These are phyloP conservation scores for Wickerhamiella cacticola DNA, from an alignment of 805 yeast species.

Conservation along the genomic window DNA sequence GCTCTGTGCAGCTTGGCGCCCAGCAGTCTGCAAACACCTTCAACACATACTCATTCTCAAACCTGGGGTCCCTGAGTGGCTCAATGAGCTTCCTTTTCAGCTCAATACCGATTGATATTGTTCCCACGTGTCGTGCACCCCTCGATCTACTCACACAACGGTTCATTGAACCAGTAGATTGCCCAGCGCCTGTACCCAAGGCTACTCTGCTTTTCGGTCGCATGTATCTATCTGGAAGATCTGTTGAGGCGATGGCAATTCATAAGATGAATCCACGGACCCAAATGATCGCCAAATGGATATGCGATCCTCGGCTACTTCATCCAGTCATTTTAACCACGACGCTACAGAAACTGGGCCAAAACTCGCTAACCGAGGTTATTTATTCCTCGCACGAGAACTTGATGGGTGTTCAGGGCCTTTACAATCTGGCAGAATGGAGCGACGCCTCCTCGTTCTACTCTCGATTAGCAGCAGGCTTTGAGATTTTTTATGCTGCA, in stretches of 20 bases:
- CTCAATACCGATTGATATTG: conserved; percentile 42
- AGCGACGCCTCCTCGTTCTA: conserved; percentile 16
- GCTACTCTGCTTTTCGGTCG: conserved; percentile 57
- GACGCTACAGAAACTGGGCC: conserved; percentile 16
- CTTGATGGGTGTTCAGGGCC: conserved; percentile 64
- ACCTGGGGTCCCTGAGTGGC: conserved; percentile 56
- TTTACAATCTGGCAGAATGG: conserved; percentile 49
- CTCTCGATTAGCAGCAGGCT: conserved; percentile 62
- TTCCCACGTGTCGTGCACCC: conserved; percentile 26
- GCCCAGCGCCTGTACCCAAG: not conserved
- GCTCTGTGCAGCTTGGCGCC: conserved; percentile 53
- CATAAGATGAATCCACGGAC: conserved; percentile 33
- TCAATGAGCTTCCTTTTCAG: conserved; percentile 73
- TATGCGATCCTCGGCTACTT: conserved; percentile 49
- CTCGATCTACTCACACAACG: conserved; percentile 20
- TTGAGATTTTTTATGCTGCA: conserved; percentile 83
- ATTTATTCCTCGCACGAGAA: conserved; percentile 77
- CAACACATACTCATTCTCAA: conserved; percentile 58
- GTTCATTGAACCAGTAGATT: conserved; percentile 14
- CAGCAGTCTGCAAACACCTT: conserved; percentile 59
- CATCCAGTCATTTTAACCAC: conserved; percentile 37
- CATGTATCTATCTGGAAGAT: conserved; percentile 76
- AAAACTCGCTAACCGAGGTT: conserved; percentile 56
- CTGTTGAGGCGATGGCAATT: conserved; percentile 65
- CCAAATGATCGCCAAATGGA: conserved; percentile 61